A percentile compares a stretch with the other conserved stretches of the same genome.
Evolutionary conservation across 257 asterid genomes (phyloP).

Genomic region (Salvia splendens): DNA sequence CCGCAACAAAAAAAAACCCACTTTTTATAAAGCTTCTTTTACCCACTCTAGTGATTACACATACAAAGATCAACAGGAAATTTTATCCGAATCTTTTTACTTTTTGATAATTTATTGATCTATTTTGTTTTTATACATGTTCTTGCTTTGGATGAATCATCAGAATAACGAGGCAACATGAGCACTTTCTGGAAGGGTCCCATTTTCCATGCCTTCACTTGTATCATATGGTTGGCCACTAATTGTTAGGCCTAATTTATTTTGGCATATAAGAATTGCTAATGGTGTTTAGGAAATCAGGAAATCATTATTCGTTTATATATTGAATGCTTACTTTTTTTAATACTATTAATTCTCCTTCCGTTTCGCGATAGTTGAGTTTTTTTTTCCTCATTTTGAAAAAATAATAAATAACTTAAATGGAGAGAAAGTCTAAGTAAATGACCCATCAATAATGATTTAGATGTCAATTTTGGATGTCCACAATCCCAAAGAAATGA

Average conservation of each 20-base stretch:
- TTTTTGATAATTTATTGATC: not conserved
- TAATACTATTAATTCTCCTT: no score
- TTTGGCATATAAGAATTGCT: not conserved
- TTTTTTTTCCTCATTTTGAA: no score
- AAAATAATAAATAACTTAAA: no score
- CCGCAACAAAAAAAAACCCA: constrained; percentile 36
- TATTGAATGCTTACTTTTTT: no score
- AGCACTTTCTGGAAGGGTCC: constrained; percentile 28
- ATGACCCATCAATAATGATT: no score
- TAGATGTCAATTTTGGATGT: no score
- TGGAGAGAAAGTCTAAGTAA: no score
- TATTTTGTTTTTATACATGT: not conserved
- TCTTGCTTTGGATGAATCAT: constrained; percentile 26
- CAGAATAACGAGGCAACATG: constrained; percentile 31
- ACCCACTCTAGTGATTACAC: constrained; percentile 42
- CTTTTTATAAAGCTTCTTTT: constrained; percentile 44
- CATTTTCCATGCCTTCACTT: constrained; percentile 5
- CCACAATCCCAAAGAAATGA: no score
- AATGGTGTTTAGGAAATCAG: no score
- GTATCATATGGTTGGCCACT: constrained; percentile 13
- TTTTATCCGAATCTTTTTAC: constrained; percentile 30
- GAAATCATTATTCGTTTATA: no score
- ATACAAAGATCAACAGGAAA: constrained; percentile 30
- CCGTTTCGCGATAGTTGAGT: no score
- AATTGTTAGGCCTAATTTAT: not conserved